Evolutionary conservation across 345 rosid genomes (phyloP), one percentile per base, ranked within the genome.

Genomic region (Pistacia atlantica): DNA sequence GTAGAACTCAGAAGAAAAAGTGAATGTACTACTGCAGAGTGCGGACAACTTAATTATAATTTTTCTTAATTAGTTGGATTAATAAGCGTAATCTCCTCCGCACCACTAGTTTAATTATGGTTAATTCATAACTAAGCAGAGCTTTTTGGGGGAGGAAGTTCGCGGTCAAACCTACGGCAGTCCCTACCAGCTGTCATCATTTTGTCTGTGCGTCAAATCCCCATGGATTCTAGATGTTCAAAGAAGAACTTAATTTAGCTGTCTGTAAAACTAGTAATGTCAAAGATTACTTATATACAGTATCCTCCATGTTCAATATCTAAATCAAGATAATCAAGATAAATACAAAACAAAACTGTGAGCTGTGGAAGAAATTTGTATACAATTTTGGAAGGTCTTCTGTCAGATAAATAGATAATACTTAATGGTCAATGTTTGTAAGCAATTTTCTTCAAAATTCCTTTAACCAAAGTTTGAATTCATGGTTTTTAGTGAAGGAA

Each of bases 81-180:
- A 38, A 38, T 38, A 71, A 76, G 55, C 79, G 71, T 18, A 45
- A 78, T 33, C 81, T 82, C 80, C 58, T 46, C 14, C 37, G 48
- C 61, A 28, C 55, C 74, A 67, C 5, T 67, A 67, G 4, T 10
- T 63, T 42, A 66, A 72, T 67, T 18, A 71, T 74, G 49, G 17
- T 76, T 66, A 4, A 5, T 22, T 18, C 14, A 5, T 18, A 13
- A 16, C 4, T 38, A 61, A 57, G 46, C 49, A 71, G 0, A 37
- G 31, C 38, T 56, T 57, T 71, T 20, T 4, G n/a, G 18, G 31
- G 33, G 11, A 22, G 63, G 12, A 57, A 71, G 63, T 57, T 42
- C 5, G 42, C 6, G 12, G 52, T 37, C 49, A 70, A 17, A 55
- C 63, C 51, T 60, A 17, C n/a, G 66, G 65, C 38, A 62, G 46